Conservation (phyloP, 2,329 filamentous ascomycete genomes). For the Aspergillus carbonarius region DNA sequence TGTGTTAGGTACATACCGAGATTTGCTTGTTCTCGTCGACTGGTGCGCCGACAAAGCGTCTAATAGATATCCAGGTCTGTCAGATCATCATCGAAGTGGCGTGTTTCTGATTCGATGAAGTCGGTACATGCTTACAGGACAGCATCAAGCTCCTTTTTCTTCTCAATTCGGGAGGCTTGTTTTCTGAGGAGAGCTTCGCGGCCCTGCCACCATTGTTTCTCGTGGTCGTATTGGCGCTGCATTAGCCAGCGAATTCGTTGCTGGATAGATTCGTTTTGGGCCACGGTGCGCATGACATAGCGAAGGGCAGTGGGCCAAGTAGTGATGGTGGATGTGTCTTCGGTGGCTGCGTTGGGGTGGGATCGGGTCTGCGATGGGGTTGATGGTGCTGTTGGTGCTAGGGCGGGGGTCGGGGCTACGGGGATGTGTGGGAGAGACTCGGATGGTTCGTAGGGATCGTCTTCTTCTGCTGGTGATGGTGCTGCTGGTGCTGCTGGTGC, state of each 20-base stretch:
- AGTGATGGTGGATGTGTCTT: constrained; percentile 49
- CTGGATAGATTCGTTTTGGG: constrained; percentile 46
- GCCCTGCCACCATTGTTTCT: constrained; percentile 60
- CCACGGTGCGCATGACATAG: constrained; percentile 52
- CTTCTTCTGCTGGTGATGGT: background rate
- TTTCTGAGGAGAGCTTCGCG: constrained; percentile 53
- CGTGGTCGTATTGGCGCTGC: constrained; percentile 61
- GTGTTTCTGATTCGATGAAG: background rate
- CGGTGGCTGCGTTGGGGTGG: background rate
- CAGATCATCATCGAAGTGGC: background rate
- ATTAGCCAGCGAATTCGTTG: constrained; percentile 58
- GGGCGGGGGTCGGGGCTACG: background rate
- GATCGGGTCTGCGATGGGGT: background rate
- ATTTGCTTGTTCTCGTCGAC: constrained; percentile 32
- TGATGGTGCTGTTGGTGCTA: background rate
- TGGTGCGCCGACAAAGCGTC: constrained; percentile 48
- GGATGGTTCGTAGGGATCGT: constrained; percentile 1
- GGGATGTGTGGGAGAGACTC: background rate
- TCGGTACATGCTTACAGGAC: constrained; percentile 48
- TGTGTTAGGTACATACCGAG: constrained; percentile 27
- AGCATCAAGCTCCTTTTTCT: constrained; percentile 55
- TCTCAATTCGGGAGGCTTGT: constrained; percentile 52
- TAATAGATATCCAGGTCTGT: constrained; percentile 17
- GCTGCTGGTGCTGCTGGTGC: background rate
- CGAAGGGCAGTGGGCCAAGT: constrained; percentile 53